Conservation (phyloP, 257 asterid species). For the Ballota nigra region DNA sequence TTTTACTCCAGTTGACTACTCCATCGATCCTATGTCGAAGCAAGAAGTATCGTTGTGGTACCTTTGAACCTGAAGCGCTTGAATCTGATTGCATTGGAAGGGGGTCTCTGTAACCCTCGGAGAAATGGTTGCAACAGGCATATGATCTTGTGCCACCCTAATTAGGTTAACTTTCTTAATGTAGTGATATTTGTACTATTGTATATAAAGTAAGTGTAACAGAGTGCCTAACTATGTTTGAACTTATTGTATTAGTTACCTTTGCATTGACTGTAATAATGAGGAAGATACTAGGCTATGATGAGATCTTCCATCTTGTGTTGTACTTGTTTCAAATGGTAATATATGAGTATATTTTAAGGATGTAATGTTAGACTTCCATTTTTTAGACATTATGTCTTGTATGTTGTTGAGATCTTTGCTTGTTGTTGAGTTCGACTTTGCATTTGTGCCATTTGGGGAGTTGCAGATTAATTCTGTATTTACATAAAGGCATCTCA, state of each 20-base stretch:
- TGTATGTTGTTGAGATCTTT: not conserved
- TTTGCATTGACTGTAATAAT: not conserved
- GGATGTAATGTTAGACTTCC: not conserved
- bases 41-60: conserved; percentile 7
- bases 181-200: not conserved
- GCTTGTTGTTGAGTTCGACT: not conserved
- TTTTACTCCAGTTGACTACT: conserved; percentile 4
- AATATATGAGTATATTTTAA: not conserved
- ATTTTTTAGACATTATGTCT: not conserved
- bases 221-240: conserved; percentile 1
- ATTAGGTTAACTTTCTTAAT: conserved; percentile 6
- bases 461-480: not conserved
- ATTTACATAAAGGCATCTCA: not conserved
- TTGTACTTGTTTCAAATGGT: not conserved
- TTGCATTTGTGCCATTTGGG: not conserved
- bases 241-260: not conserved
- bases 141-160: not conserved
- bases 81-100: not conserved
- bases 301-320: conserved; percentile 5
- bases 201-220: not conserved
- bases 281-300: not conserved
- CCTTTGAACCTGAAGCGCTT: not conserved
- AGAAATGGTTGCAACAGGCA: not conserved
- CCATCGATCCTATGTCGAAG: not conserved
- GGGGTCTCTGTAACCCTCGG: not conserved